These are phyloP conservation scores for Alternaria novae-zelandiae DNA, from an alignment of 2,329 filamentous ascomycete species.

Conservation along the genomic window DNA sequence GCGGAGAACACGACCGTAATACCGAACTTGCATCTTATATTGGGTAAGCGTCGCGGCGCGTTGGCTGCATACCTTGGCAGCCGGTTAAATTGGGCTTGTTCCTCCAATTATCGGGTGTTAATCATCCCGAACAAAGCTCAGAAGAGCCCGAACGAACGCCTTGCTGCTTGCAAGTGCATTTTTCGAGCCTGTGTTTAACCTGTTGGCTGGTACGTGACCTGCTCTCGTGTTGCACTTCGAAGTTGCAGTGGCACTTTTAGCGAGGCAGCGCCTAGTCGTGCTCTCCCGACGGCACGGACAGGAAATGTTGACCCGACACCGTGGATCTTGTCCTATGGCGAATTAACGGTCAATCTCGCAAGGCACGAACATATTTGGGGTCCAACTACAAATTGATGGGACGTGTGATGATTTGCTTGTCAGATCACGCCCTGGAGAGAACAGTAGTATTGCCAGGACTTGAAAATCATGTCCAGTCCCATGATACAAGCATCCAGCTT, in stretches of 20 bases:
- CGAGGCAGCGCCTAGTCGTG: background rate
- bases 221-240: constrained; percentile 17
- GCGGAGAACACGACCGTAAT: constrained; percentile 32
- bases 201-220: constrained; percentile 4
- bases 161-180: constrained; percentile 1
- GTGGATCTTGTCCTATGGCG: background rate
- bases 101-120: constrained; percentile 26
- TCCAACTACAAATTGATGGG: background rate
- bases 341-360: background rate
- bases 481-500: background rate
- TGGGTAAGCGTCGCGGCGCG: constrained; percentile 33
- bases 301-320: background rate
- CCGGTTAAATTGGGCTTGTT: constrained; percentile 32
- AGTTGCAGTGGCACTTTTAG: constrained; percentile 10
- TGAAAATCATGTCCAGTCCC: background rate
- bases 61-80: constrained; percentile 23
- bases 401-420: background rate
- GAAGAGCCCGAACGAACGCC: constrained; percentile 11
- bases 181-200: constrained; percentile 15
- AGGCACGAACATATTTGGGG: background rate
- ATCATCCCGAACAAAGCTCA: constrained; percentile 20
- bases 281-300: background rate
- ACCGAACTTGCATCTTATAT: constrained; percentile 31
- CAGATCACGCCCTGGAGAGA: background rate
- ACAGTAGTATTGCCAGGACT: background rate